phyloP scores from a whole-genome alignment of 139 green algal genomes.

The Mychonastes homosphaera region DNA sequence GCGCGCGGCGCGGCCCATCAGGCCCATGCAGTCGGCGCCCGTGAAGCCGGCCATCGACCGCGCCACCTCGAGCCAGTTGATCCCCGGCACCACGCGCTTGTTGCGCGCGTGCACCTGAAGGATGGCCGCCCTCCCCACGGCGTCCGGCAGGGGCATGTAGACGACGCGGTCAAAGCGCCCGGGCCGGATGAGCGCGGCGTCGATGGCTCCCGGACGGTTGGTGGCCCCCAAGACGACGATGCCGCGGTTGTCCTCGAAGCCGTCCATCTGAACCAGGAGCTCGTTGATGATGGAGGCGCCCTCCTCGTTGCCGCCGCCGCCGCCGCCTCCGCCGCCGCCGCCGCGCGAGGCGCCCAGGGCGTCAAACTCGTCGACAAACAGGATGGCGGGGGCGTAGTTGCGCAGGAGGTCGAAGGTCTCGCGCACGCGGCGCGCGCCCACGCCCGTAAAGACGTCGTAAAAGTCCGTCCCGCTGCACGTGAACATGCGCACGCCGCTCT shows the following conservation, averaged over 20 bases:
- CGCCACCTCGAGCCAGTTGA: conserved; percentile 71
- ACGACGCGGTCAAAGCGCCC: conserved; percentile 95
- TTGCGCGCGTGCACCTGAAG: conserved; percentile 75
- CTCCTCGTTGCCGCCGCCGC: conserved; percentile 48
- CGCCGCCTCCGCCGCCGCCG: conserved; percentile 31
- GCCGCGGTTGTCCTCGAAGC: conserved; percentile 90
- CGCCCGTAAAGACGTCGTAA: conserved; percentile 42
- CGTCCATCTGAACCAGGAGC: conserved; percentile 93
- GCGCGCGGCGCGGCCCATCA: conserved; percentile 77
- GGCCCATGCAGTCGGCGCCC: conserved; percentile 81
- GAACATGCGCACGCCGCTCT: conserved; percentile 81
- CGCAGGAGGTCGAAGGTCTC: conserved; percentile 47
- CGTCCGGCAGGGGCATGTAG: conserved; percentile 78
- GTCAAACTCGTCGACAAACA: conserved; percentile 99
- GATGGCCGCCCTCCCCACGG: conserved; percentile 69
- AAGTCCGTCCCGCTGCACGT: conserved; percentile 49
- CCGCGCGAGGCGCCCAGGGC: conserved; percentile 64
- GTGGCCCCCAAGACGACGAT: conserved; percentile 95
- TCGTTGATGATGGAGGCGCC: conserved; percentile 89
- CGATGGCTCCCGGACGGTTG: conserved; percentile 85
- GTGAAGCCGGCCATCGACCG: conserved; percentile 80
- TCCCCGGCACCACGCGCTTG: conserved; percentile 57
- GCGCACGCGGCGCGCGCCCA: conserved; percentile 35
- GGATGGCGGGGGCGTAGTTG: conserved; percentile 69
- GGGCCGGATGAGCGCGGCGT: conserved; percentile 73